These are phyloP conservation scores for Tritrichomonas foetus DNA, from an alignment of 208 protist species.

Conservation along the genomic window DNA sequence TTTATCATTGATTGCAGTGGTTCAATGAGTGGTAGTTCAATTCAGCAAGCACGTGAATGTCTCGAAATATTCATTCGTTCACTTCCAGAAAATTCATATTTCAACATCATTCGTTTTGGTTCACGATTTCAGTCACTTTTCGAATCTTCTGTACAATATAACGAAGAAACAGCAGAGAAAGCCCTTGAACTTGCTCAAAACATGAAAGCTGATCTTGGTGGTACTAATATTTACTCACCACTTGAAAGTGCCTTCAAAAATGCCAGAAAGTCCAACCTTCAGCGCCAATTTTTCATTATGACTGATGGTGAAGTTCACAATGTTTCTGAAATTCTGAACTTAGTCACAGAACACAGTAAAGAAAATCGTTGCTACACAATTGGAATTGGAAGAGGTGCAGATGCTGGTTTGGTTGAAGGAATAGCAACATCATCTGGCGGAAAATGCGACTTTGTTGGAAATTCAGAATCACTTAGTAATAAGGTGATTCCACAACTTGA, in stretches of 20 bases:
- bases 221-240: background rate
- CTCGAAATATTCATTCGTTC: background rate
- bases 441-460: background rate
- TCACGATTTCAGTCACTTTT: background rate
- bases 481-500: background rate
- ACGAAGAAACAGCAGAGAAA: background rate
- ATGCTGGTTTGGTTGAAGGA: background rate
- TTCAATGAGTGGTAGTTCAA: background rate
- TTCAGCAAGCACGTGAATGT: background rate
- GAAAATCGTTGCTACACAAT: background rate
- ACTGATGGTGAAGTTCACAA: background rate
- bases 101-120: background rate
- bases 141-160: background rate
- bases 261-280: background rate
- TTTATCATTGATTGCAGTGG: background rate
- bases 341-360: background rate
- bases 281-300: background rate
- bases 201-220: background rate
- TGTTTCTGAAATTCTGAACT: background rate
- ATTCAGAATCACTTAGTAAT: background rate
- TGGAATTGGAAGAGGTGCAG: background rate
- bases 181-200: background rate
- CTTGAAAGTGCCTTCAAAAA: background rate
- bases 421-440: background rate
- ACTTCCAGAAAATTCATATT: background rate